Evolutionary conservation across 2,329 filamentous ascomycete species (phyloP).

Genomic region (Onygena corvina): DNA sequence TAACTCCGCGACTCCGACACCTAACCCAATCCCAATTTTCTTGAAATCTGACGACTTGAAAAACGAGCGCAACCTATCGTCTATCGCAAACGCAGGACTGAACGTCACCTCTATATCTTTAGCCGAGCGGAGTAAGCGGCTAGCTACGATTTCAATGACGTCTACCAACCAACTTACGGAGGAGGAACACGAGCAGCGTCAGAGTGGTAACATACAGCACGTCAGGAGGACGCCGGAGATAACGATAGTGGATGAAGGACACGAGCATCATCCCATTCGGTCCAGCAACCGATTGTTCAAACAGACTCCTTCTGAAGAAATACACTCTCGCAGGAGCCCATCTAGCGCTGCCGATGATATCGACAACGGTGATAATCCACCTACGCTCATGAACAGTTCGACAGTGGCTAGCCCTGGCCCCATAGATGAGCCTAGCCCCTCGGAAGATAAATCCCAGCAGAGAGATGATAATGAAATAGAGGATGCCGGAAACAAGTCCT

Average conservation of each 20-base stretch:
- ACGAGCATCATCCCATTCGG: conserved; percentile 20
- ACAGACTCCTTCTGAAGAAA: conserved; percentile 31
- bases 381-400: conserved; percentile 40
- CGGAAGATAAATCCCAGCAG: conserved; percentile 32
- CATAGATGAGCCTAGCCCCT: conserved; percentile 34
- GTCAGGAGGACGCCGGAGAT: neutral
- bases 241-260: conserved; percentile 22
- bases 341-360: conserved; percentile 28
- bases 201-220: neutral
- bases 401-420: conserved; percentile 38
- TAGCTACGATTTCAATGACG: conserved; percentile 29
- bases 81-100: conserved; percentile 34
- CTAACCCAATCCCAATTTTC: conserved; percentile 25
- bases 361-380: conserved; percentile 40
- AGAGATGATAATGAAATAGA: conserved; percentile 27
- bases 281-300: conserved; percentile 27
- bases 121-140: conserved; percentile 27
- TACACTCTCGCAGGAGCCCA: conserved; percentile 18
- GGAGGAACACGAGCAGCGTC: conserved; percentile 22
- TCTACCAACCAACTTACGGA: conserved; percentile 21
- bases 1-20: conserved; percentile 23
- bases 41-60: conserved; percentile 26
- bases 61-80: conserved; percentile 29
- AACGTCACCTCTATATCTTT: conserved; percentile 24
- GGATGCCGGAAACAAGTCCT: conserved; percentile 41